Evolutionary conservation across 176 grass and related monocot genomes (phyloP), one percentile per base, ranked within the genome.

Genomic region (Tillandsia leiboldiana): DNA sequence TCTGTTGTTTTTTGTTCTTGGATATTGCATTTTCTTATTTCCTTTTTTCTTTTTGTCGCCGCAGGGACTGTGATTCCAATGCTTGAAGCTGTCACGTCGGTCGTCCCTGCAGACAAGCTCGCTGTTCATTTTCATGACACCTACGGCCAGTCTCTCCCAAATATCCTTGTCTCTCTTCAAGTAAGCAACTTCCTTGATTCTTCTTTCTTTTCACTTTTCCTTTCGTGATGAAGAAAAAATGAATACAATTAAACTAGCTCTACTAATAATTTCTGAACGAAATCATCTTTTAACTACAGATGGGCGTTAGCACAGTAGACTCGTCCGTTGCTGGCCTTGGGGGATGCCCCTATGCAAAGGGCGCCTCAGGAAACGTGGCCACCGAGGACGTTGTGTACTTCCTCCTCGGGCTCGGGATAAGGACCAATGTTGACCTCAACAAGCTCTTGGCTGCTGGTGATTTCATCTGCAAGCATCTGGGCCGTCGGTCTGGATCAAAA

Each of bases 71-170:
- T 92, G 12, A 63, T 81, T 70, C 68, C 94, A 57, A 92, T 97
- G 89, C 94, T 97, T 65, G 61, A 73, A 67, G 94, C 79, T 52
- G 84, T 92, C 48, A 77, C 83, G 84, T 67, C 82, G n/a, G 70
- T 90, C 8, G 59, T 97, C 64, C 94, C 94, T 12, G 65, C 77
- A 50, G 86, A 92, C 65, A 97, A 90, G 72, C 73, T 97, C 26
- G 89, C 89, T 9, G 86, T 90, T 54, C 89, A 97, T 77, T 92
- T 92, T 70, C 94, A 97, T 24, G 94, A 97, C 63, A 97, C 94
- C 29, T 92, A 90, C 7, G 89, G 89, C 69, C 94, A 97, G 33
- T 85, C 94, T 64, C 89, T 97, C 65, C 75, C 86, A 24, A 97
- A 97, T 66, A 92, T 97, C 71, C 77, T 97, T 0, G 81, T 70